phyloP scores from a whole-genome alignment of 768 basidiomycete genomes.

The Phanerochaete carnosa region DNA sequence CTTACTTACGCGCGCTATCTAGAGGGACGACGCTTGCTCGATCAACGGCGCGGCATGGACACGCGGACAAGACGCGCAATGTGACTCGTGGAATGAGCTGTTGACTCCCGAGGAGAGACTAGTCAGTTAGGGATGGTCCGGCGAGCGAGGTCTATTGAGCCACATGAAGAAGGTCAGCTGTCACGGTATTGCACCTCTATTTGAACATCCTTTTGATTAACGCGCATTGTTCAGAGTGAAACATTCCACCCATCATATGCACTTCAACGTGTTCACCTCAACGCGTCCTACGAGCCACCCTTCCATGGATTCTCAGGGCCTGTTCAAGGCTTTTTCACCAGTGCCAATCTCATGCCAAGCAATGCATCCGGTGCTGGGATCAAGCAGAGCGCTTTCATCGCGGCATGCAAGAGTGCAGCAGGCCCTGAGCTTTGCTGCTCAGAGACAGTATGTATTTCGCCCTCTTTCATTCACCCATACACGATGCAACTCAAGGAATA shows the following conservation, averaged over 20 bases:
- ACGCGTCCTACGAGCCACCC: conserved; percentile 15
- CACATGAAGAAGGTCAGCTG: conserved; percentile 30
- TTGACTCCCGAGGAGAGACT: conserved; percentile 24
- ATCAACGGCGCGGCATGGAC: conserved; percentile 49
- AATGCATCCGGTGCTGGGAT: background rate
- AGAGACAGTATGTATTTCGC: no score
- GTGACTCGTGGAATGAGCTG: conserved; percentile 39
- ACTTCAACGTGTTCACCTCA: background rate
- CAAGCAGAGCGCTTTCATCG: background rate
- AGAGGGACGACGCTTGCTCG: conserved; percentile 46
- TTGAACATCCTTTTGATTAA: background rate
- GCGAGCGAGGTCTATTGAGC: conserved; percentile 19
- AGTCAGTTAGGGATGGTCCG: conserved; percentile 27
- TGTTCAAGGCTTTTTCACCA: conserved; percentile 13
- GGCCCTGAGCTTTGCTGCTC: background rate
- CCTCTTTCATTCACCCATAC: no score
- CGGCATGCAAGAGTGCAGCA: background rate
- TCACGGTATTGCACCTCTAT: background rate
- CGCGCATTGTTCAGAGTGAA: conserved; percentile 1
- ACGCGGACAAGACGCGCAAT: conserved; percentile 43
- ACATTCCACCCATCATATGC: conserved; percentile 7
- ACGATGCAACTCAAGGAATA: no score
- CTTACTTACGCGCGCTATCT: background rate
- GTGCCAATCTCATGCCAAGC: background rate
- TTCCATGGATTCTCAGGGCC: conserved; percentile 29